Base-by-base conservation (phyloP, 2,329 filamentous ascomycete species). In the Paradendryphiella salina region DNA sequence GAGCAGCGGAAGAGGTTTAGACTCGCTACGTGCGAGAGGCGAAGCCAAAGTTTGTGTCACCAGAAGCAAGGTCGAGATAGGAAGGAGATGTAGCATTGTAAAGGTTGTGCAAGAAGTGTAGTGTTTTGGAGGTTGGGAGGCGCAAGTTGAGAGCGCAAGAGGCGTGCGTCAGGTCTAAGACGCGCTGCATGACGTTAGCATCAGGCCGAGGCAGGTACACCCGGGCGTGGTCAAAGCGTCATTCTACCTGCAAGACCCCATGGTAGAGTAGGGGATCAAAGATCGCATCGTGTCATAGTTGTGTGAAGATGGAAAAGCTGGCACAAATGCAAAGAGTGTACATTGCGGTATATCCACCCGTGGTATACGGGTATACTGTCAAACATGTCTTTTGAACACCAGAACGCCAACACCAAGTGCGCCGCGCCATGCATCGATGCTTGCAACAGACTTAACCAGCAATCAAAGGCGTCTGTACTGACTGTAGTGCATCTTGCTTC, bases 1-100 rank as follows among this genome's bases (percentile, higher is more conserved):
- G 52, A 99, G 82, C 29, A 99, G 80, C 0, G 94, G 94, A 23
- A 96, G 90, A 7, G 61, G 71, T 50, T 64, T 49, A 33, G 52
- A 57, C 11, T 39, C 17, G 26, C 35, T 32, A 8, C 32, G 43
- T n/a, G 47, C 35, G 35, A 51, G 44, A 6, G 63, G 61, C 20
- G 56, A 57, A 17, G 54, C 60, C 47, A 59, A 50, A 15, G 46
- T 44, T 20, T 53, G 49, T 4, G 57, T 45, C 20, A 63, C 28
- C 11, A 65, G 54, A 8, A 66, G 47, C 14, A 70, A 50, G 11
- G 59, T 60, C 21, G 63, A 59, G 5, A 70, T 43, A 1, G 61
- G 60, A 14, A 67, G 52, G 9, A 61, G 43, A 11, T 35, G 56
- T 6, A 66, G 44, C 64, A 67, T 67, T 31, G 20, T 61, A 40